Conservation (phyloP, 2,329 filamentous ascomycete species). For the Clonostachys rosea region DNA sequence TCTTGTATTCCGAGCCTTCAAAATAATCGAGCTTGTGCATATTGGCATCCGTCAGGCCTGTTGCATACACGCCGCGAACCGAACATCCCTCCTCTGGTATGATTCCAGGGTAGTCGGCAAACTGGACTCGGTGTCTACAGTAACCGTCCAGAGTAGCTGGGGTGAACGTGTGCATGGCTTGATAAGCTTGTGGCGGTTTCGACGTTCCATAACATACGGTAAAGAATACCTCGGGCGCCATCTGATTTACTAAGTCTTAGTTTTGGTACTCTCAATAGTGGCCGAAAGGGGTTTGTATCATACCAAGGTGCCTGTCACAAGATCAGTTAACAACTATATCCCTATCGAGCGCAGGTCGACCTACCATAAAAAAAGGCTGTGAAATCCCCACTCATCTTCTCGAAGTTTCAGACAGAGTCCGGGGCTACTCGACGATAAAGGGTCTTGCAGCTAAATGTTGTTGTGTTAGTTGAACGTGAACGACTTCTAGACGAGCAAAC, state of each 20-base stretch:
- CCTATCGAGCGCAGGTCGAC: conserved; percentile 1
- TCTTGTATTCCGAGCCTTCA: conserved; percentile 71
- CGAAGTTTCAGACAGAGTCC: too few relatives aligned
- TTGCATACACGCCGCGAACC: conserved; percentile 73
- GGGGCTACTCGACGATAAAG: not conserved
- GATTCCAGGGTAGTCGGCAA: conserved; percentile 79
- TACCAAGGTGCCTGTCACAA: conserved; percentile 26
- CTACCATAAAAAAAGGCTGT: conserved; percentile 56
- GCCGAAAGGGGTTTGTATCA: not conserved
- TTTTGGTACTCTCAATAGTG: too few relatives aligned
- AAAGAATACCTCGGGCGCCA: conserved; percentile 84
- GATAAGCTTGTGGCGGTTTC: conserved; percentile 39
- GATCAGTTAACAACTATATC: too few relatives aligned
- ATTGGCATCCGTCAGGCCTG: conserved; percentile 74
- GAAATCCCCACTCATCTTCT: conserved; percentile 32
- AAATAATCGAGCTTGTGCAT: conserved; percentile 74
- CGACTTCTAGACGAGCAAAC: conserved; percentile 3
- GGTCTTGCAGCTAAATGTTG: not conserved
- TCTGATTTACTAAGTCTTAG: conserved; percentile 30
- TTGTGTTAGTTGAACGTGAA: not conserved
- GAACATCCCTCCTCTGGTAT: conserved; percentile 46
- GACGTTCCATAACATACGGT: conserved; percentile 70
- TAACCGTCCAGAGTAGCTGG: conserved; percentile 74
- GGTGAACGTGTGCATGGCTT: conserved; percentile 55
- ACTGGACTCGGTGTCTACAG: conserved; percentile 63